These are phyloP conservation scores for Hypoxylon sp. DNA, from an alignment of 2,329 filamentous ascomycete genomes.

Conservation along the genomic window DNA sequence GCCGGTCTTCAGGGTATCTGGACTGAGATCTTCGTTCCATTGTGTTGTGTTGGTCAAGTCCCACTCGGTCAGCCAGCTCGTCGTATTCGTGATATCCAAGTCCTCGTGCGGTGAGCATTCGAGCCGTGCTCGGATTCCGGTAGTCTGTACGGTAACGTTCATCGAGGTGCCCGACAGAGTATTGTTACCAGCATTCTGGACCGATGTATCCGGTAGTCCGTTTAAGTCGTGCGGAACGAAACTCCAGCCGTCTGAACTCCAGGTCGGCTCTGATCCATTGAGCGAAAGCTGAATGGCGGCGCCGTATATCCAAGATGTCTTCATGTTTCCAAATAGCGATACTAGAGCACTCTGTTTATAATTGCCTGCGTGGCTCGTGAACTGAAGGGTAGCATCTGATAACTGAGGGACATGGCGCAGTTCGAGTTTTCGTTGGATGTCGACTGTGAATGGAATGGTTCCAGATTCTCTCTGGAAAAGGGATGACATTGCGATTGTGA, in stretches of 20 bases:
- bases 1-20: constrained; percentile 12
- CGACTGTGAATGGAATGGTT: constrained; percentile 3
- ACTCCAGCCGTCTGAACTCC: constrained; percentile 31
- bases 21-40: constrained; percentile 14
- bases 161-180: constrained; percentile 2
- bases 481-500: constrained; percentile 32
- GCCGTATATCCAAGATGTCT: constrained; percentile 33
- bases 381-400: constrained; percentile 8
- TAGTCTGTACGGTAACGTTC: constrained; percentile 20
- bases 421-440: constrained; percentile 16
- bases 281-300: constrained; percentile 22
- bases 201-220: neutral
- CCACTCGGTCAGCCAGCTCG: constrained; percentile 27
- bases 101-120: constrained; percentile 29
- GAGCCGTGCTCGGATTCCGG: constrained; percentile 22
- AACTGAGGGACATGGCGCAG: constrained; percentile 18
- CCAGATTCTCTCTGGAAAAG: constrained; percentile 21
- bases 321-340: constrained; percentile 17
- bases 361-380: constrained; percentile 9
- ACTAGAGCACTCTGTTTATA: constrained; percentile 13
- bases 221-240: constrained; percentile 23
- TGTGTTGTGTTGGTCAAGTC: constrained; percentile 18
- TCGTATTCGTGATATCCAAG: constrained; percentile 4
- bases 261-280: constrained; percentile 24
- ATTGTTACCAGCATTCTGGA: constrained; percentile 17